These are phyloP conservation scores for Stephania cephalantha DNA, from an alignment of 164 flowering plant species.

Conservation along the genomic window DNA sequence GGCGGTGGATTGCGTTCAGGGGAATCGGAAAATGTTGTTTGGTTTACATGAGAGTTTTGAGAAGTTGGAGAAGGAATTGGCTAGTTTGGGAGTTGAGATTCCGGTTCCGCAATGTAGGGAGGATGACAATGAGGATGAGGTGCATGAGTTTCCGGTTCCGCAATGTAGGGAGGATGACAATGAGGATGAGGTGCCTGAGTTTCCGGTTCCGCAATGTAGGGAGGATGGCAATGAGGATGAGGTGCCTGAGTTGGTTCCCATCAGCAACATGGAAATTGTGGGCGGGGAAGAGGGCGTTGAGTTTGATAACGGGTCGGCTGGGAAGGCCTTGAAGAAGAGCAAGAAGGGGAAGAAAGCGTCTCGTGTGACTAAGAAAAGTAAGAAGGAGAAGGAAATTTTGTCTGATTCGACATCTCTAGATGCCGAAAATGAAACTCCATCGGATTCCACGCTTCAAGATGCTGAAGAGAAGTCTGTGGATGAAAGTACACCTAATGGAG, in stretches of 20 bases:
- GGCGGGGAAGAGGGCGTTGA: neutral
- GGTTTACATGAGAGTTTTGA: constrained; percentile 52
- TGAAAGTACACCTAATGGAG: constrained; percentile 15
- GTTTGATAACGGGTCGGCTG: neutral
- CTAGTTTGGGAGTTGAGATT: constrained; percentile 35
- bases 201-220: constrained; percentile 28
- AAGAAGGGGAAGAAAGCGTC: neutral
- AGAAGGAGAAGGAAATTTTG: constrained; percentile 25
- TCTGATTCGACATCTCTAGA: constrained; percentile 25
- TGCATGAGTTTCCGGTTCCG: constrained; percentile 35
- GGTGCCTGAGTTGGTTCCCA: constrained; percentile 35
- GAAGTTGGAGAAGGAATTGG: constrained; percentile 71
- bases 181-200: constrained; percentile 24
- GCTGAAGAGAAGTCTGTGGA: constrained; percentile 10
- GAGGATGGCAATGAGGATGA: constrained; percentile 28
- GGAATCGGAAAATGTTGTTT: constrained; percentile 64
- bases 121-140: constrained; percentile 25
- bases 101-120: constrained; percentile 24
- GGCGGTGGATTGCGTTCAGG: constrained; percentile 48
- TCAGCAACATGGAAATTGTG: constrained; percentile 19
- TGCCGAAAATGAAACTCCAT: constrained; percentile 16
- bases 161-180: constrained; percentile 16
- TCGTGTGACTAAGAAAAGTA: no score
- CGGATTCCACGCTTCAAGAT: constrained; percentile 7
- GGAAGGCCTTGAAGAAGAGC: constrained; percentile 1